Evolutionary conservation across 2,329 filamentous ascomycete species (phyloP), one percentile per base, ranked within the genome.

Genomic region (Aspergillus sclerotialis): DNA sequence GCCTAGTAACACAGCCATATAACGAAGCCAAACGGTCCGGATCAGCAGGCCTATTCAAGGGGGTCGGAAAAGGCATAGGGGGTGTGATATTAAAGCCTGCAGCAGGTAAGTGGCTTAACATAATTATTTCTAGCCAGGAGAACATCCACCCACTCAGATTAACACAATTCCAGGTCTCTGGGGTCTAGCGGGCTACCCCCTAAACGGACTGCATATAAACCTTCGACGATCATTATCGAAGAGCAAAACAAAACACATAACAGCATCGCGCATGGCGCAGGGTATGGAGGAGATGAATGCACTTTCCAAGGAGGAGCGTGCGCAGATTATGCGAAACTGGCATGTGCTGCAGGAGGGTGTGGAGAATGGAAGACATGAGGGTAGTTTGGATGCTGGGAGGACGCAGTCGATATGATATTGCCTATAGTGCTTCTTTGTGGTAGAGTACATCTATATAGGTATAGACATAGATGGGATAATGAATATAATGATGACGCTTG

Each of bases 51-150:
- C 69, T 89, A 6, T 52, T 88, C 9, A 90, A 89, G 56, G 85
- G 85, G 0, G 69, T 94, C 28, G 87, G 82, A 1, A 92, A 86
- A 53, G 89, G 87, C 1, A 74, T 94, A 25, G 86, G 85, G 4
- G 89, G 89, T 0, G 57, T 93, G 2, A 69, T 92, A 1, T 64
- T 92, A 13, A 94, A 94, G 55, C 84, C 87, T n/a, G 76, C 80
- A 37, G 85, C 84, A 39, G 86, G 79, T 79, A 60, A 61, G 73
- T 8, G 12, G 2, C n/a, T 11, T 17, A n/a, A 18, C 26, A n/a
- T n/a, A n/a, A n/a, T n/a, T n/a, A n/a, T n/a, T n/a, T n/a, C n/a
- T n/a, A n/a, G n/a, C n/a, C n/a, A n/a, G n/a, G n/a, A n/a, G n/a
- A n/a, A n/a, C n/a, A n/a, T n/a, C 12, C 21, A 30, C 6, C 9